Evolutionary conservation across 2,329 filamentous ascomycete genomes (phyloP), one percentile per base, ranked within the genome.

Genomic region (Niveomyces coronatus): DNA sequence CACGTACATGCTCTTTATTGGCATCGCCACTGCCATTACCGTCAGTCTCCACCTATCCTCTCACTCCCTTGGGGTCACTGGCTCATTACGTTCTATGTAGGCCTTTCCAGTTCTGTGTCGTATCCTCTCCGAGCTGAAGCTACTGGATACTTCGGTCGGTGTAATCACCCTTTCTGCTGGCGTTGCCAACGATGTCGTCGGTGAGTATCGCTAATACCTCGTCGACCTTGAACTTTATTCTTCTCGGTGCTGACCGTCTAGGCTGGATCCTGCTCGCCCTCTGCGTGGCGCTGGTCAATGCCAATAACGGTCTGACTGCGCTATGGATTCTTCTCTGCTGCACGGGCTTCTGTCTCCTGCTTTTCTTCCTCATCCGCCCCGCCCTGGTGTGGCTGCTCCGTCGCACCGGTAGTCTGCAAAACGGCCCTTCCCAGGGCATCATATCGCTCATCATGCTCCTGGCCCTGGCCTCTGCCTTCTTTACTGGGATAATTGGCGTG

Each of bases 221-320:
- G n/a, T n/a, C n/a, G n/a, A n/a, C n/a, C n/a, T n/a, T n/a, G n/a
- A n/a, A n/a, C n/a, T n/a, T n/a, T n/a, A n/a, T n/a, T n/a, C n/a
- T n/a, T n/a, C n/a, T n/a, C n/a, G n/a, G n/a, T n/a, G n/a, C n/a
- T n/a, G n/a, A n/a, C n/a, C n/a, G 9, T 7, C 8, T 23, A 55
- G 61, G 61, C 41, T 96, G 89, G 89, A 81, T 95, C 47, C 67
- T 96, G 13, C 77, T 96, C 17, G 89, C 89, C 0, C 79, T 96
- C 19, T 95, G 89, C 48, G 88, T 96, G 23, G 85, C 89, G 0
- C 71, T 96, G 18, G 88, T 94, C 51, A 96, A 96, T 53, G 86
- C 88, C 20, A 79, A 78, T 13, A 81, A 73, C 31, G 89, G 89
- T 0, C 58, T 96, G 15, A 80, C 85, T 0, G 87, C 89, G 0